phyloP scores from a whole-genome alignment of 352 stramenopile species.

The Phytophthora sojae region DNA sequence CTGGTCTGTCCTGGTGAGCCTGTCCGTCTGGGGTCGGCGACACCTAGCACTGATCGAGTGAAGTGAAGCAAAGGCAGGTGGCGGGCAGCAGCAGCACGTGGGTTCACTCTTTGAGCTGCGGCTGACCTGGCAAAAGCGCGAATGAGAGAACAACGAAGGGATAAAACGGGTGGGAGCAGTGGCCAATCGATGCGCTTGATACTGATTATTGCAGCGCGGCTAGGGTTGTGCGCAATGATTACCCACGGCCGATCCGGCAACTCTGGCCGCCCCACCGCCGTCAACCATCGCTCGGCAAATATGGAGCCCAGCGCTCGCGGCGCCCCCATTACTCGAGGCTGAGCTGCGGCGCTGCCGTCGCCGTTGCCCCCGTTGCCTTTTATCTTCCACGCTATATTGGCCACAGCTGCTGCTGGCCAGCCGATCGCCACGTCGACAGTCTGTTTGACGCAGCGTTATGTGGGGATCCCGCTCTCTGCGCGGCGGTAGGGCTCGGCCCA shows the following conservation, averaged over 20 bases:
- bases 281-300: not conserved
- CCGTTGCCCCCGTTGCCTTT: too few relatives aligned
- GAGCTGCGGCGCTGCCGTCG: too few relatives aligned
- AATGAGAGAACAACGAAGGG: constrained; percentile 22
- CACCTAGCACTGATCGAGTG: constrained; percentile 10
- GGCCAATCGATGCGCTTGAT: constrained; percentile 6
- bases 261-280: constrained; percentile 14
- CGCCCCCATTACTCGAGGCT: too few relatives aligned
- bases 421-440: constrained; percentile 12
- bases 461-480: constrained; percentile 33
- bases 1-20: constrained; percentile 5
- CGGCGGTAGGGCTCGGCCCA: constrained; percentile 10
- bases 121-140: constrained; percentile 17
- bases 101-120: constrained; percentile 8
- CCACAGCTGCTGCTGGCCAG: not conserved
- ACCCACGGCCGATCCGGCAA: constrained; percentile 18
- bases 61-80: not conserved
- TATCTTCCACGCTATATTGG: too few relatives aligned
- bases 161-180: constrained; percentile 16
- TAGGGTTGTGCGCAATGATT: constrained; percentile 15
- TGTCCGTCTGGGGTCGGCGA: constrained; percentile 19
- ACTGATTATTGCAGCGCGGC: constrained; percentile 17
- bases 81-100: not conserved
- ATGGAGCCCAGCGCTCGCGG: not conserved
- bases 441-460: constrained; percentile 25